A percentile compares a stretch with the other conserved stretches of the same genome.
Evolutionary conservation across 2,329 filamentous ascomycete species (phyloP).

Genomic region (Aureobasidium musti): DNA sequence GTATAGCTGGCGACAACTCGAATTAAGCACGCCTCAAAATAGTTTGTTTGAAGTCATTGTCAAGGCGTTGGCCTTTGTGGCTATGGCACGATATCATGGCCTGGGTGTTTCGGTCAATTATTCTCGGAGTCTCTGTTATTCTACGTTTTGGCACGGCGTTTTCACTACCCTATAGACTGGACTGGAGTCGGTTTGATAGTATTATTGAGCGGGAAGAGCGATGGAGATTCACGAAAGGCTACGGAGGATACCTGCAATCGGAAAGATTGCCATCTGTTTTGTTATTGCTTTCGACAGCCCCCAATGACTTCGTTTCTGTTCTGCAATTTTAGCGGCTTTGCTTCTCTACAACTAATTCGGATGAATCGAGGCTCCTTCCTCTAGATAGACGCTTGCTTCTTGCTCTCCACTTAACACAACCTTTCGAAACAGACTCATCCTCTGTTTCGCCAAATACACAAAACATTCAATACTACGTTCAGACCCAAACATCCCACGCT

Average conservation of each 20-base stretch:
- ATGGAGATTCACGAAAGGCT: neutral
- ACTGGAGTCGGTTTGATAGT: constrained; percentile 23
- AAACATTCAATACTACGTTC: neutral
- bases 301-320: constrained; percentile 27
- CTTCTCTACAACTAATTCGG: constrained; percentile 21
- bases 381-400: constrained; percentile 29
- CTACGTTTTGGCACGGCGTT: constrained; percentile 26
- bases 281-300: constrained; percentile 20
- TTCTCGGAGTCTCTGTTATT: constrained; percentile 25
- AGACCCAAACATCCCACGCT: neutral
- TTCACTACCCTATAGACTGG: constrained; percentile 26
- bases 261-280: constrained; percentile 22
- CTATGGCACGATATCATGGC: constrained; percentile 24
- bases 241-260: constrained; percentile 20
- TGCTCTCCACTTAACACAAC: constrained; percentile 11
- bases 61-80: constrained; percentile 17
- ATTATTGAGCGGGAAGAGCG: constrained; percentile 16
- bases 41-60: constrained; percentile 6
- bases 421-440: constrained; percentile 18
- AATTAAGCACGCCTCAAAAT: constrained; percentile 17
- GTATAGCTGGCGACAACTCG: constrained; percentile 56
- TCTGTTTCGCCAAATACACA: constrained; percentile 19
- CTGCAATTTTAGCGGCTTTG: constrained; percentile 19
- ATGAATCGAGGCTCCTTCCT: constrained; percentile 13
- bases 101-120: constrained; percentile 15